Base-by-base conservation (phyloP, 2,329 filamentous ascomycete species). In the Fusarium sp. region DNA sequence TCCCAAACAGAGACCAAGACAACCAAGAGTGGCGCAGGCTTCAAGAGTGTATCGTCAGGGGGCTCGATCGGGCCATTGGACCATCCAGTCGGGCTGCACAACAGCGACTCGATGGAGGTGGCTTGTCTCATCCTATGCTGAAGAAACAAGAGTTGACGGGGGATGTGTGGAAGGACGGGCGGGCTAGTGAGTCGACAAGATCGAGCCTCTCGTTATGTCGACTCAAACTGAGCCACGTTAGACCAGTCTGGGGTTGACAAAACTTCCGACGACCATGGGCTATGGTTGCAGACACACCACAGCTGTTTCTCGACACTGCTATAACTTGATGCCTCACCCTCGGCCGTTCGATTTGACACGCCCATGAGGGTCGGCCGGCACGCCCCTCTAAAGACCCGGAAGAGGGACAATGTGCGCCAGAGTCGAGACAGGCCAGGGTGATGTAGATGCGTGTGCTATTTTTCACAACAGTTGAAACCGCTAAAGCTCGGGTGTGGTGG, bases 201-300 rank as follows among this genome's bases (percentile, higher is more conserved):
- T 63, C 58, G 71, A 72, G 63, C 31, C 34, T 58, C 65, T 67
- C 70, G 67, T 55, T 66, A 64, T 72, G 65, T 74, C 71, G 69
- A 74, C 67, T 71, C 67, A 70, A 67, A 73, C 73, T 73, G 62
- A 67, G 73, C 73, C 73, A 75, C 73, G 73, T 75, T 75, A 73
- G 73, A 59, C 65, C 69, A 57, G 73, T 75, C 73, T 75, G 73
- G 73, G 73, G 73, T 75, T 75, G 69, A 75, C 71, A 74, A 75
- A 74, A 74, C 69, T 70, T 75, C 73, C 72, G 73, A 75, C 67
- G 53, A 65, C 42, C 70, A 66, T 49, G 72, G 68, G 70, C 61
- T 51, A 67, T 55, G 53, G 50, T 70, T 75, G 59, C 44, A 58
- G 28, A 51, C 72, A 74, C 73, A 52, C 73, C 58, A 49, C 41